Percentiles rank a stretch among this genome's conserved stretches.
These are phyloP conservation scores for Neofusicoccum sp. DNA, from an alignment of 2,329 filamentous ascomycete genomes.

Conservation along the genomic window DNA sequence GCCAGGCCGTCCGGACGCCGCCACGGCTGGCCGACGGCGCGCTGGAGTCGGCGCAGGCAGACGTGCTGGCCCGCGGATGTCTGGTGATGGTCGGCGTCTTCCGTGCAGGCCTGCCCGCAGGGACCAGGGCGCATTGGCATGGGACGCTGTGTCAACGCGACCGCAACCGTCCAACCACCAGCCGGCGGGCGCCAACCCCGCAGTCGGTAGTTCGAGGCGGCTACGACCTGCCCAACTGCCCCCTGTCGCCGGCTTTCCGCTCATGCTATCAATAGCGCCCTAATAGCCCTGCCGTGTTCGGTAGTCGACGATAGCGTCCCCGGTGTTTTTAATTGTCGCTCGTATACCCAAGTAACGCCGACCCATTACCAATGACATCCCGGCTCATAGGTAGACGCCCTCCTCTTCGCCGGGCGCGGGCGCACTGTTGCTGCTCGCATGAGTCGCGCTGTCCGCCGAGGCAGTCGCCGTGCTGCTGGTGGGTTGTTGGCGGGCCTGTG, in stretches of 20 bases:
- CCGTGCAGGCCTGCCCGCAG: not conserved
- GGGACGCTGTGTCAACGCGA: not conserved
- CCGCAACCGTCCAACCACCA: not conserved
- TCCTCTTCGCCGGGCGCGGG: slow-evolving; percentile 20
- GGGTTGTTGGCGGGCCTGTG: slow-evolving; percentile 1
- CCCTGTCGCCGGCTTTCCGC: not conserved
- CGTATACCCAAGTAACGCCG: slow-evolving; percentile 6
- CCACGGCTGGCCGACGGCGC: not conserved
- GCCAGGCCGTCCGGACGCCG: not conserved
- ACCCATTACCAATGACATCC: not conserved
- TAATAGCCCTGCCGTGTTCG: not conserved
- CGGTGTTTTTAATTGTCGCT: slow-evolving; percentile 1
- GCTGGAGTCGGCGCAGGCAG: not conserved
- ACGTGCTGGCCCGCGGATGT: not conserved
- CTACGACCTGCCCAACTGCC: not conserved
- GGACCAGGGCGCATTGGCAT: not conserved
- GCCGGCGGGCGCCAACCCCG: not conserved
- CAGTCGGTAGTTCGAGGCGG: slow-evolving; percentile 10
- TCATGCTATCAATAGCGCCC: slow-evolving; percentile 15
- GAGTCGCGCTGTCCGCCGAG: slow-evolving; percentile 13
- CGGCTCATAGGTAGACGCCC: slow-evolving; percentile 23
- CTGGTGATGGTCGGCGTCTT: slow-evolving; percentile 4
- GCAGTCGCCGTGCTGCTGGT: slow-evolving; percentile 1
- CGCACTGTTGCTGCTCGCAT: slow-evolving; percentile 4
- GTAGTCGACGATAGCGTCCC: slow-evolving; percentile 7